phyloP scores from a whole-genome alignment of 495 filamentous ascomycete genomes.

The Amphirosellinia nigrospora region DNA sequence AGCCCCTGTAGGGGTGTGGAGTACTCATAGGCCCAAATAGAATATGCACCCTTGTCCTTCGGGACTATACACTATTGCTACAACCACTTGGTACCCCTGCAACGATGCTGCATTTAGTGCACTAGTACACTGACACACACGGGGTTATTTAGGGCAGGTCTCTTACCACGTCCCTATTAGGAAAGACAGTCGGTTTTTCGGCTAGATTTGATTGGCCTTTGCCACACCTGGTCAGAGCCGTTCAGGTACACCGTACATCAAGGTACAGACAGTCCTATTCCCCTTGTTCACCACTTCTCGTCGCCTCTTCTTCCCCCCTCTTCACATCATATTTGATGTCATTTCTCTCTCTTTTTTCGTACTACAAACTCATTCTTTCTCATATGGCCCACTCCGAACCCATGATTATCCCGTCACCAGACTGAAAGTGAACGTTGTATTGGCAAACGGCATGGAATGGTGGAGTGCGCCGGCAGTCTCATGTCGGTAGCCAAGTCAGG shows the following conservation, averaged over 20 bases:
- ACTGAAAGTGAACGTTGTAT: slow-evolving; percentile 5
- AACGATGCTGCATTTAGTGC: no score
- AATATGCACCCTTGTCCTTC: no score
- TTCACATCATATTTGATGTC: slow-evolving; percentile 9
- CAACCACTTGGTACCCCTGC: no score
- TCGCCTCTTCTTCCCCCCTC: slow-evolving; percentile 4
- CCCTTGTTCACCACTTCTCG: slow-evolving; percentile 1
- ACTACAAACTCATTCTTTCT: background rate
- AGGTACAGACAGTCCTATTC: background rate
- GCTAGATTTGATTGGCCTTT: slow-evolving; percentile 9
- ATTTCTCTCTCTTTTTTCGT: background rate
- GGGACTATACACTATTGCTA: no score
- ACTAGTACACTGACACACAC: background rate
- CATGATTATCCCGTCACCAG: slow-evolving; percentile 24
- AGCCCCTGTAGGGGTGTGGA: background rate
- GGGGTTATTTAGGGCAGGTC: background rate
- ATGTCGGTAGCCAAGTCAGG: slow-evolving; percentile 23
- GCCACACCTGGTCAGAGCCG: slow-evolving; percentile 1
- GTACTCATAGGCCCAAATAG: no score
- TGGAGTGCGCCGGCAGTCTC: slow-evolving; percentile 15
- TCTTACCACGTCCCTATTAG: background rate
- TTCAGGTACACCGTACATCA: slow-evolving; percentile 11
- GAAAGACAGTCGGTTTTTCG: background rate
- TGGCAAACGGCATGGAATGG: slow-evolving; percentile 13
- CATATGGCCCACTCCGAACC: slow-evolving; percentile 14